Evolutionary conservation across 2,329 filamentous ascomycete species (phyloP), one percentile per base, ranked within the genome.

Genomic region (Waltergamsia citrina): DNA sequence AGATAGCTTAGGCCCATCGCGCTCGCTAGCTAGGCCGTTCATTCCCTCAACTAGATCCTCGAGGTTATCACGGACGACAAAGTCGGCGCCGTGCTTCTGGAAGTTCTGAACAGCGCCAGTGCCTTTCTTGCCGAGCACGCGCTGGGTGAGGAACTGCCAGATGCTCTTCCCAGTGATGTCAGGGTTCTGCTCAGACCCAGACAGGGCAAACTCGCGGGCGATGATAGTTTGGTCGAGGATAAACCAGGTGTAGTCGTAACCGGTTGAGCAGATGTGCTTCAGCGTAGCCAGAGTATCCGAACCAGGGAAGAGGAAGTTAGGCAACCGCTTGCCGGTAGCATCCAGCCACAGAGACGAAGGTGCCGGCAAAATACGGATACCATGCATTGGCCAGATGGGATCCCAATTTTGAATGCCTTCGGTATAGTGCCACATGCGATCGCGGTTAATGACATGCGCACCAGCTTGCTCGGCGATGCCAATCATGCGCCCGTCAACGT

Each of bases 371-470:
- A 78, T 63, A 22, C 74, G 69, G 41, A 78, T 78, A 15, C 74
- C 74, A 43, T 78, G 74, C 11, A 44, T 39, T 0, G 72, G 73
- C 74, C 74, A 78, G 49, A 78, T 76, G 4, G 72, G 60, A 35
- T 77, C 54, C 74, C 74, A 78, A 48, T 79, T 78, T 34, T 64
- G 58, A 9, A 79, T 49, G 1, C 74, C 74, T 44, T 79, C 74
- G 9, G 72, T 78, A 47, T 79, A 79, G 49, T 78, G 74, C 74
- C 74, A 79, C 74, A 78, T 78, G 28, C 74, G 59, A 45, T 78
- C 74, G 32, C 67, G 62, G 52, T 79, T 78, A 56, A 78, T 61
- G 38, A 77, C 46, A 37, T 63, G 57, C 2, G 69, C 74, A 7
- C 74, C 74, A 2, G 58, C 62, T 1, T 45, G 34, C 47, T 74